phyloP scores from a whole-genome alignment of 140 eudicot genomes.

The Anethum foeniculum region DNA sequence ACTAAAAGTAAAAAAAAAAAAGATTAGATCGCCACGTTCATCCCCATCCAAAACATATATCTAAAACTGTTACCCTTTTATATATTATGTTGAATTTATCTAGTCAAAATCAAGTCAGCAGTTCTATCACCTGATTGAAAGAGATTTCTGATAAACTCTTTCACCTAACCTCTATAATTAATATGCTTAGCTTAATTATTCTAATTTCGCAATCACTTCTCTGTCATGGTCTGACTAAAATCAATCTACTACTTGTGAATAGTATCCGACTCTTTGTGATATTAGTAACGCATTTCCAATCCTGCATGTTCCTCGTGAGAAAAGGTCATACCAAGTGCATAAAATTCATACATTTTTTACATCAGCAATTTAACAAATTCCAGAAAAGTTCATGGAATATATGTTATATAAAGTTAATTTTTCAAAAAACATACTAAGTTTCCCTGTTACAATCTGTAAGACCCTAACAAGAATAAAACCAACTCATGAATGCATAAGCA shows the following conservation, averaged over 20 bases:
- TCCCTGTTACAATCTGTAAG: no score
- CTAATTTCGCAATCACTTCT: not conserved
- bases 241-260: not conserved
- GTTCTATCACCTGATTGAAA: not conserved
- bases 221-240: not conserved
- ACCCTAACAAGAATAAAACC: not conserved
- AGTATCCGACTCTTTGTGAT: not conserved
- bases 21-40: not conserved
- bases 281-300: not conserved
- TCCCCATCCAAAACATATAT: not conserved
- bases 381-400: not conserved
- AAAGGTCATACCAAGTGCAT: not conserved
- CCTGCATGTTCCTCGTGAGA: not conserved
- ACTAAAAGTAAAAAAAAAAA: not conserved
- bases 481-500: not conserved
- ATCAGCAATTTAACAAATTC: not conserved
- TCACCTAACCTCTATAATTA: conserved; percentile 10
- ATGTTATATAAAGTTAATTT: no score
- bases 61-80: not conserved
- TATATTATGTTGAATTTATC: not conserved
- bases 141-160: conserved; percentile 6
- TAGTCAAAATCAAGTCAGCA: conserved; percentile 1
- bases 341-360: not conserved
- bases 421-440: no score
- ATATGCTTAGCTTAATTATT: not conserved